A percentile compares a stretch with the other conserved stretches of the same genome.
phyloP scores from a whole-genome alignment of 2,329 filamentous ascomycete genomes.

The Leptoxyphium fumago region DNA sequence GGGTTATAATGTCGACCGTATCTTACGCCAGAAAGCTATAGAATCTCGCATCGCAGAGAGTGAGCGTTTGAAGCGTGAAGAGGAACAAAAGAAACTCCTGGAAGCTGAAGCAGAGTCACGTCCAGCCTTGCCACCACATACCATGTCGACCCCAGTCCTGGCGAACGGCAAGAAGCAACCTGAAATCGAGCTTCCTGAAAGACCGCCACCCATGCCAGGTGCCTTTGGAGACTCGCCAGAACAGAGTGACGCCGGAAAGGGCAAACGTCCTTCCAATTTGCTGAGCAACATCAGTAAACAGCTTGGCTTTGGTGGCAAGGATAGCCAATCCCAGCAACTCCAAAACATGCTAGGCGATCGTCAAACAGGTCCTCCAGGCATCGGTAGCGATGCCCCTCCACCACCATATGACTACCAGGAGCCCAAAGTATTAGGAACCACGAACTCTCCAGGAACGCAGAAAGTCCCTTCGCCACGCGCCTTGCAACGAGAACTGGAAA shows the following conservation, averaged over 20 bases:
- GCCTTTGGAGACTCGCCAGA: constrained; percentile 53
- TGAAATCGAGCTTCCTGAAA: constrained; percentile 13
- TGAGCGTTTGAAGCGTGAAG: constrained; percentile 52
- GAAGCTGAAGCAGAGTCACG: constrained; percentile 14
- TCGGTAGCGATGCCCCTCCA: constrained; percentile 7
- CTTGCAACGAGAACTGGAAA: constrained; percentile 56
- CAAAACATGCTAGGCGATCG: constrained; percentile 21
- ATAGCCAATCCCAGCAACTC: constrained; percentile 27
- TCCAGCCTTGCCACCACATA: constrained; percentile 1
- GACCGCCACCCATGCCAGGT: constrained; percentile 50
- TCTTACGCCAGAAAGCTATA: constrained; percentile 72
- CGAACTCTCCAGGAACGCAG: constrained; percentile 15
- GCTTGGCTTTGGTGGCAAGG: constrained; percentile 48
- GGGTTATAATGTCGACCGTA: constrained; percentile 93
- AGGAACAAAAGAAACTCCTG: constrained; percentile 34
- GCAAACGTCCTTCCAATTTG: constrained; percentile 38
- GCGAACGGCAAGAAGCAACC: neutral
- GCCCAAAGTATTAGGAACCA: constrained; percentile 6
- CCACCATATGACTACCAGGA: constrained; percentile 19
- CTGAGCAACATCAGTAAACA: constrained; percentile 55
- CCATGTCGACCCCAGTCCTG: neutral
- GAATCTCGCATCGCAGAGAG: constrained; percentile 79
- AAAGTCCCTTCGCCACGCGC: constrained; percentile 28
- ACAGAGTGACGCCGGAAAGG: constrained; percentile 13
- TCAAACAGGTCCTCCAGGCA: neutral